These are phyloP conservation scores for Penicillium salamii DNA, from an alignment of 495 filamentous ascomycete species.

Conservation along the genomic window DNA sequence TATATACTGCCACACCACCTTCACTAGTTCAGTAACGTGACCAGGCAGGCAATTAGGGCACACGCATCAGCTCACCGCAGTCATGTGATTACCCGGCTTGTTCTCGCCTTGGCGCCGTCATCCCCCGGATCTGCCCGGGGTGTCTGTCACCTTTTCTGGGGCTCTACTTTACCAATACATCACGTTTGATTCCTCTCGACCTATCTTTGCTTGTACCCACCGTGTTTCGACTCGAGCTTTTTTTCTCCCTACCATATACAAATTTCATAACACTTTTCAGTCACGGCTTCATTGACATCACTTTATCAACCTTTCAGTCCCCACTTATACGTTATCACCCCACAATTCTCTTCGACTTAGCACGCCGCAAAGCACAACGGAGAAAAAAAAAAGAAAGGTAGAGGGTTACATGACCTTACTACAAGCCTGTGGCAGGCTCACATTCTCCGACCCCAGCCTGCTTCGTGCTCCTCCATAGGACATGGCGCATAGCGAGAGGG, in stretches of 20 bases:
- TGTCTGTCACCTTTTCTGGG: neutral
- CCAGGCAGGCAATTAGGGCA: slow-evolving; percentile 14
- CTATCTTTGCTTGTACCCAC: slow-evolving; percentile 4
- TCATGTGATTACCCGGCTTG: neutral
- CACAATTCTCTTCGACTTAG: slow-evolving; percentile 14
- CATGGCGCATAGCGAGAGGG: slow-evolving; percentile 42
- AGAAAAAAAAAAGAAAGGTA: slow-evolving; percentile 11
- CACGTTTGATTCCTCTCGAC: slow-evolving; percentile 11
- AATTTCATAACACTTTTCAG: neutral
- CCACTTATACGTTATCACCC: slow-evolving; percentile 24
- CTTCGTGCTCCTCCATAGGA: slow-evolving; percentile 26
- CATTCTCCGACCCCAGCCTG: slow-evolving; percentile 10
- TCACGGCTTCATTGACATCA: slow-evolving; percentile 3
- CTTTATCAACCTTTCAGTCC: slow-evolving; percentile 7
- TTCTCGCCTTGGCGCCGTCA: slow-evolving; percentile 8
- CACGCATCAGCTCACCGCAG: neutral
- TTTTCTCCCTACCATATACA: neutral
- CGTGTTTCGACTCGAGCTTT: neutral
- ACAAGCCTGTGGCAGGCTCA: slow-evolving; percentile 19
- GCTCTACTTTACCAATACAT: slow-evolving; percentile 16
- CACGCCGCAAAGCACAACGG: slow-evolving; percentile 4
- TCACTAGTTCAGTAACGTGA: too few species aligned
- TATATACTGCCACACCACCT: neutral
- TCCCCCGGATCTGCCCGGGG: slow-evolving; percentile 13
- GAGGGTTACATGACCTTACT: slow-evolving; percentile 27